These are phyloP conservation scores for Microdochium trichocladiopsis DNA, from an alignment of 2,329 filamentous ascomycete genomes.

Conservation along the genomic window DNA sequence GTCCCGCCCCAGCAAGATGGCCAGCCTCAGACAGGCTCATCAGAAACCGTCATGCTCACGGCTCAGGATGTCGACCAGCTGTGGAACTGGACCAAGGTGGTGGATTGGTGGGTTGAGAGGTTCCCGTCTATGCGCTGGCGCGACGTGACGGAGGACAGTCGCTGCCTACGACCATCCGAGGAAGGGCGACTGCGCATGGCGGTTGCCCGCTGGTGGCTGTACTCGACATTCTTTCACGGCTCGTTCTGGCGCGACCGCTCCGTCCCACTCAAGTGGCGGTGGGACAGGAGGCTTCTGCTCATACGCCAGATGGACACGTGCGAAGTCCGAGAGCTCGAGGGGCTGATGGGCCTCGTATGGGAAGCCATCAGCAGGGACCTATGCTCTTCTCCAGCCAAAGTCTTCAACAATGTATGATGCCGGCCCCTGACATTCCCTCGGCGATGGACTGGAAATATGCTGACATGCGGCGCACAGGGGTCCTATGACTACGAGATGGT, in stretches of 20 bases:
- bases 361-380: constrained; percentile 17
- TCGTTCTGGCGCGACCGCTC: constrained; percentile 21
- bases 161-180: constrained; percentile 34
- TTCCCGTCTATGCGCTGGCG: constrained; percentile 38
- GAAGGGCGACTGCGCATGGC: constrained; percentile 39
- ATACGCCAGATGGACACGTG: constrained; percentile 15
- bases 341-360: constrained; percentile 13
- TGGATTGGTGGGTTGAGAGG: constrained; percentile 30
- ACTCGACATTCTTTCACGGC: constrained; percentile 43
- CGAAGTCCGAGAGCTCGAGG: constrained; percentile 18
- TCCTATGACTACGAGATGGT: constrained; percentile 11
- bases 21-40: neutral
- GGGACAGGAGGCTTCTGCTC: constrained; percentile 16
- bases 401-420: neutral
- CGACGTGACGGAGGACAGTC: constrained; percentile 33
- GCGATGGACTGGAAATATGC: neutral
- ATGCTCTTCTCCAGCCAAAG: constrained; percentile 15
- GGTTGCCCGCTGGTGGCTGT: constrained; percentile 48
- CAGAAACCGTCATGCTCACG: neutral
- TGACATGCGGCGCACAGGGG: neutral
- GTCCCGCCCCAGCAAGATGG: neutral
- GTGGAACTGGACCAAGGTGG: constrained; percentile 20
- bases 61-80: constrained; percentile 17
- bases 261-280: constrained; percentile 10
- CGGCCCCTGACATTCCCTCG: neutral